Conservation (phyloP, 1,284 basidiomycete genomes). For the Nidula niveotomentosa region DNA sequence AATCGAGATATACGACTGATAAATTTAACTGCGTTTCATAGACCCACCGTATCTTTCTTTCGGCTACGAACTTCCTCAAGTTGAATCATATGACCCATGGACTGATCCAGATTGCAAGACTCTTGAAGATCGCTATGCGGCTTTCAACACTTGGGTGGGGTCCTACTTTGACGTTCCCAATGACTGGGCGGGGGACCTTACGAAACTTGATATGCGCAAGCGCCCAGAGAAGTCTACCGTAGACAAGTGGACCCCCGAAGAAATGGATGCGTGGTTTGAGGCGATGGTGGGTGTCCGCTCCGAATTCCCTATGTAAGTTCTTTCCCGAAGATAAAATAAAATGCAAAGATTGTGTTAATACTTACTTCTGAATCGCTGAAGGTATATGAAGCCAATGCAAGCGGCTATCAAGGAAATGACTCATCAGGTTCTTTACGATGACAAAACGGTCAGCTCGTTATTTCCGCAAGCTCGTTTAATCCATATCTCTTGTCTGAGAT, state of each 20-base stretch:
- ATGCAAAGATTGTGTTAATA: too few relatives aligned
- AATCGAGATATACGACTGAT: too few relatives aligned
- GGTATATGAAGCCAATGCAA: too few relatives aligned
- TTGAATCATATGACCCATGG: conserved; percentile 16
- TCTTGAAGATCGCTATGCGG: conserved; percentile 13
- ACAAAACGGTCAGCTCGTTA: too few relatives aligned
- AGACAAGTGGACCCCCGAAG: conserved; percentile 18
- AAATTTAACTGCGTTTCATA: conserved; percentile 11
- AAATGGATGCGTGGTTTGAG: conserved; percentile 16
- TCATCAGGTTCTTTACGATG: too few relatives aligned
- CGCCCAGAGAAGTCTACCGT: conserved; percentile 13
- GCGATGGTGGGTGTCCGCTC: too few relatives aligned
- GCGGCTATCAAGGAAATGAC: too few relatives aligned
- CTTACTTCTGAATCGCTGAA: too few relatives aligned
- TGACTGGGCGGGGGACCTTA: conserved; percentile 15
- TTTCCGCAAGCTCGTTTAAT: too few relatives aligned
- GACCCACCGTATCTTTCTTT: conserved; percentile 27
- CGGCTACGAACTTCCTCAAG: conserved; percentile 16
- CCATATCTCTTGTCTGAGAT: too few relatives aligned
- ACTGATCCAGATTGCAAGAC: conserved; percentile 14
- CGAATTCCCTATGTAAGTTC: conserved; percentile 40
- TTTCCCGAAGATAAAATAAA: too few relatives aligned
- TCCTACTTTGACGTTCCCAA: conserved; percentile 27
- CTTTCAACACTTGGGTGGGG: conserved; percentile 23
- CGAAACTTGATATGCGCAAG: conserved; percentile 17